Evolutionary conservation across 306 rosid species (phyloP).

Genomic region (Dryas octopetala): DNA sequence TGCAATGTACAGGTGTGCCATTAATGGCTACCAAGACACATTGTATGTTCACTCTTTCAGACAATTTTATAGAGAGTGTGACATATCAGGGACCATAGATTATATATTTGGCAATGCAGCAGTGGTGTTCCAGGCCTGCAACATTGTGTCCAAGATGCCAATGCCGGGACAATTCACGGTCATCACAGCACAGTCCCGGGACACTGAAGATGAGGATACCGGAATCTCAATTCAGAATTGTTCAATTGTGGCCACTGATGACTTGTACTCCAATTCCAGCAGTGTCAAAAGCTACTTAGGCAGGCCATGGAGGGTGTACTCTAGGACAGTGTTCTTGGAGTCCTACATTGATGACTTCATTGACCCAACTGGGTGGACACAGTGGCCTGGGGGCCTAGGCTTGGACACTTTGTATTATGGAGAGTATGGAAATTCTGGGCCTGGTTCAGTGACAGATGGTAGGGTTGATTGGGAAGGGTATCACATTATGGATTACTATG

Average conservation of each 20-base stretch:
- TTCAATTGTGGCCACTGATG: constrained; percentile 51
- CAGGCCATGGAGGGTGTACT: constrained; percentile 65
- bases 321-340: constrained; percentile 55
- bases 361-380: constrained; percentile 61
- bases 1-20: constrained; percentile 58
- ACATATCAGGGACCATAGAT: constrained; percentile 73
- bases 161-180: constrained; percentile 58
- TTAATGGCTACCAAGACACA: constrained; percentile 70
- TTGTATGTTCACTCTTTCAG: constrained; percentile 71
- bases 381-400: constrained; percentile 45
- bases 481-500: constrained; percentile 55
- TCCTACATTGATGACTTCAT: constrained; percentile 61
- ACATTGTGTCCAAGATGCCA: constrained; percentile 57
- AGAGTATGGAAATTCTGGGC: constrained; percentile 66
- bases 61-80: constrained; percentile 81
- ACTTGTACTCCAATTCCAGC: constrained; percentile 33
- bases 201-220: constrained; percentile 54
- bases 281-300: constrained; percentile 66
- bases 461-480: constrained; percentile 63
- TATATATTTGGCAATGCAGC: constrained; percentile 84
- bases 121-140: constrained; percentile 57
- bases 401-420: constrained; percentile 66
- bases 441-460: constrained; percentile 52
- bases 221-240: constrained; percentile 84
- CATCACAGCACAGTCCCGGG: constrained; percentile 70